Base-by-base conservation (phyloP, 768 basidiomycete species). In the Udeniomyces megalosporus region DNA sequence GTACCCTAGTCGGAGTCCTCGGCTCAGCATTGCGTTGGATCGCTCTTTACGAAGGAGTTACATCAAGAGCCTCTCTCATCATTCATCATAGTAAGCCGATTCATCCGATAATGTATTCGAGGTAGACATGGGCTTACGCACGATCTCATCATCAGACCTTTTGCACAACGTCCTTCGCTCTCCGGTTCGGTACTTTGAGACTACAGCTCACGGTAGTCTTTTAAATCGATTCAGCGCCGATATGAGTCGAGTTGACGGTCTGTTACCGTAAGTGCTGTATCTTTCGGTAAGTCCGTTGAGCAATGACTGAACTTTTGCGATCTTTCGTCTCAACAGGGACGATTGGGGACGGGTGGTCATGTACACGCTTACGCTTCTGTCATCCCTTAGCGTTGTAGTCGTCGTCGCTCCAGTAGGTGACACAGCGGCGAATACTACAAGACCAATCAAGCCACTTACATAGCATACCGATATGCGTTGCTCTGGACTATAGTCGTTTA, bases 171-270 rank as follows among this genome's bases (percentile, higher is more conserved):
- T 62, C 61, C 11, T 62, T 11, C 54, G 56, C 22, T 52, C 53
- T 6, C 46, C 45, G 26, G 11, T 62, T 26, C 54, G 61, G 26
- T 56, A 24, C 28, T 62, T 62, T 44, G 61, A 62, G 2, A 56
- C 54, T 5, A 62, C 61, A 3, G 54, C 61, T 31, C 61, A 62
- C 11, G 61, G 61, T 3, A 35, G 34, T 2, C 29, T 62, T 6
- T 32, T 62, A n/a, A 62, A 62, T 28, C 53, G 61, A 7, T 62
- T 62, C 34, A 17, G 26, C 0, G n/a, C 22, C n/a, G 61, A 62
- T 44, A 58, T 62, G 46, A 24, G 24, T 3, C 45, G 61, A 24
- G 47, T 62, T 46, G 61, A 62, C 28, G 61, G 61, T 1, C 57
- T 38, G 29, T n/a, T 62, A 1, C 61, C 61, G 10, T n/a, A n/a